These are phyloP conservation scores for Exophiala lecanii-corni DNA, from an alignment of 2,329 filamentous ascomycete species.

Conservation along the genomic window DNA sequence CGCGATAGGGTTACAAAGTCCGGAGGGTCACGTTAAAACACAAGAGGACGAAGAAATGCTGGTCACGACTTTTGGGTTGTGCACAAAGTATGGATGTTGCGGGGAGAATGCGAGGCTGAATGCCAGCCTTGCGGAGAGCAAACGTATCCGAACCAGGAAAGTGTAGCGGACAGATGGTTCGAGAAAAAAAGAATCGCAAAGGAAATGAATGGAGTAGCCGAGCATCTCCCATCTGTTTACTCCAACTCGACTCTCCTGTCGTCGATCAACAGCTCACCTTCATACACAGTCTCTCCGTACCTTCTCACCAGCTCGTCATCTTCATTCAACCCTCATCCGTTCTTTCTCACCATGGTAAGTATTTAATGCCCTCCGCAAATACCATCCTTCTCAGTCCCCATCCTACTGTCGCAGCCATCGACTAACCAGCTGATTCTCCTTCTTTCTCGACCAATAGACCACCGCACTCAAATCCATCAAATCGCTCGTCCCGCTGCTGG, in stretches of 20 bases:
- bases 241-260: neutral
- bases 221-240: conserved; percentile 18
- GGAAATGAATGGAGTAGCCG: neutral
- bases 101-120: neutral
- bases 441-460: conserved; percentile 12
- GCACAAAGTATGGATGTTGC: too few relatives aligned
- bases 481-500: conserved; percentile 88
- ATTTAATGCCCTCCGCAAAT: neutral
- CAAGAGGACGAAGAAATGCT: too few relatives aligned
- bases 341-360: conserved; percentile 20
- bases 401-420: too few relatives aligned
- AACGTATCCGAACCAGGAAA: conserved; percentile 4
- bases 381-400: too few relatives aligned
- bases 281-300: too few relatives aligned
- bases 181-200: conserved; percentile 19
- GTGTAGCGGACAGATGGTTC: conserved; percentile 20
- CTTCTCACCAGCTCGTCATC: too few relatives aligned
- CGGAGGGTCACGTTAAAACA: too few relatives aligned
- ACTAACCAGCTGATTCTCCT: neutral
- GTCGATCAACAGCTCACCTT: too few relatives aligned
- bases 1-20: too few relatives aligned
- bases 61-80: too few relatives aligned
- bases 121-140: neutral
- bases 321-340: too few relatives aligned
- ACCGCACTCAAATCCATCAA: conserved; percentile 86